A percentile compares a stretch with the other conserved stretches of the same genome.
Evolutionary conservation across 2,329 filamentous ascomycete species (phyloP).

Genomic region (Talaromyces sp.): DNA sequence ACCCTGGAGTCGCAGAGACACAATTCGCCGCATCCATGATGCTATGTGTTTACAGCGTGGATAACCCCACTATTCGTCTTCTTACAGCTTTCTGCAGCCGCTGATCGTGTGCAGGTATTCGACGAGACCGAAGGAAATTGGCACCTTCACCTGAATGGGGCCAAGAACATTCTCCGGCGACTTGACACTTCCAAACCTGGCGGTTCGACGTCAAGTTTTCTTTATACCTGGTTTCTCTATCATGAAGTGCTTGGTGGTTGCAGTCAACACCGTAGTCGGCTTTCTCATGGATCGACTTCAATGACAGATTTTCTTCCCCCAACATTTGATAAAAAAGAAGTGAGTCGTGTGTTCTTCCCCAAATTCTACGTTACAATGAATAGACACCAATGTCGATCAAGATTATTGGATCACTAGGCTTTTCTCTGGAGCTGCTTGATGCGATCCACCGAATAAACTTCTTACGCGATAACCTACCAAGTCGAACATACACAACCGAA

Average conservation of each 20-base stretch:
- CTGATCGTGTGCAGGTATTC: slow-evolving; percentile 6
- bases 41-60: slow-evolving; percentile 13
- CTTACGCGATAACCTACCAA: neutral
- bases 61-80: neutral
- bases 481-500: neutral
- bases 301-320: neutral
- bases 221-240: slow-evolving; percentile 14
- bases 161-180: slow-evolving; percentile 4
- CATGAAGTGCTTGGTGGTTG: slow-evolving; percentile 15
- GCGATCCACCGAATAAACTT: slow-evolving; percentile 9
- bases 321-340: neutral
- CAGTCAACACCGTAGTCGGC: neutral
- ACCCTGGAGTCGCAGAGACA: neutral
- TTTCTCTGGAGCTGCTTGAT: slow-evolving; percentile 5
- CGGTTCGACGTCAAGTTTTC: neutral
- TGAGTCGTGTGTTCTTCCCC: neutral
- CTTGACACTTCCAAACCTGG: neutral
- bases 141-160: slow-evolving; percentile 10
- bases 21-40: slow-evolving; percentile 14
- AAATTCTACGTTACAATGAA: neutral
- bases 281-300: neutral
- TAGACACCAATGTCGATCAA: neutral
- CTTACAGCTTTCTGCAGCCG: too few relatives aligned
- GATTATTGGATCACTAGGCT: slow-evolving; percentile 10
- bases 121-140: slow-evolving; percentile 14